These are phyloP conservation scores for Aspergillus haitiensis DNA, from an alignment of 495 filamentous ascomycete species.

Conservation along the genomic window DNA sequence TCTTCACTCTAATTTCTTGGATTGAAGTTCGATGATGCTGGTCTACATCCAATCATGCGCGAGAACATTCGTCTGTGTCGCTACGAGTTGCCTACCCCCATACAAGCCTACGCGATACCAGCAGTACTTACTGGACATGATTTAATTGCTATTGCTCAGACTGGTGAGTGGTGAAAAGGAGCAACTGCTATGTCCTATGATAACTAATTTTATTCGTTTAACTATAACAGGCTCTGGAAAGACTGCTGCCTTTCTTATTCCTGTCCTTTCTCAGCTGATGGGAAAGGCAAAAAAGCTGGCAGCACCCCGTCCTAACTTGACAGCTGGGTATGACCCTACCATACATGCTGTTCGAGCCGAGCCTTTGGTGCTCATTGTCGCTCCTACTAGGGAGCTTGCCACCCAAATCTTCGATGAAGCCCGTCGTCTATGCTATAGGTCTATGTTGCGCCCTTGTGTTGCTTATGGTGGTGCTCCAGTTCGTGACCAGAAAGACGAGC, in stretches of 20 bases:
- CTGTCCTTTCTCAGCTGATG: slow-evolving; percentile 86
- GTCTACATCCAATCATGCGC: slow-evolving; percentile 80
- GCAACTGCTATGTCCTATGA: background rate
- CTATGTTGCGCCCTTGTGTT: slow-evolving; percentile 91
- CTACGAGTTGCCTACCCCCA: slow-evolving; percentile 72
- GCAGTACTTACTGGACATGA: slow-evolving; percentile 71
- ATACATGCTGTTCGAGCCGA: slow-evolving; percentile 63
- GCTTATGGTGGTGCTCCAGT: slow-evolving; percentile 81
- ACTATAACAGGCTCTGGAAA: slow-evolving; percentile 79
- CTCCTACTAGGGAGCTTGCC: slow-evolving; percentile 83
- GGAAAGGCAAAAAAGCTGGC: slow-evolving; percentile 86
- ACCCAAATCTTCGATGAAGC: slow-evolving; percentile 94
- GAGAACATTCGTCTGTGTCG: slow-evolving; percentile 71
- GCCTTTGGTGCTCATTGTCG: slow-evolving; percentile 83
- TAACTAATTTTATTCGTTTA: background rate
- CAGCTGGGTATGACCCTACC: slow-evolving; percentile 42
- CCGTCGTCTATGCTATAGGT: slow-evolving; percentile 86
- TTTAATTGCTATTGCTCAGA: slow-evolving; percentile 85
- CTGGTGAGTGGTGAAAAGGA: slow-evolving; percentile 58
- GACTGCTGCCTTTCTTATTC: slow-evolving; percentile 89
- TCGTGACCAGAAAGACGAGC: slow-evolving; percentile 63
- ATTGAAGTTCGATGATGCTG: slow-evolving; percentile 67
- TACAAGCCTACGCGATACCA: slow-evolving; percentile 82
- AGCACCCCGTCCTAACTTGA: slow-evolving; percentile 67
- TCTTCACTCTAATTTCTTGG: slow-evolving; percentile 29